Conservation (phyloP, 1,284 basidiomycete genomes). For the Agroathelia rolfsii region DNA sequence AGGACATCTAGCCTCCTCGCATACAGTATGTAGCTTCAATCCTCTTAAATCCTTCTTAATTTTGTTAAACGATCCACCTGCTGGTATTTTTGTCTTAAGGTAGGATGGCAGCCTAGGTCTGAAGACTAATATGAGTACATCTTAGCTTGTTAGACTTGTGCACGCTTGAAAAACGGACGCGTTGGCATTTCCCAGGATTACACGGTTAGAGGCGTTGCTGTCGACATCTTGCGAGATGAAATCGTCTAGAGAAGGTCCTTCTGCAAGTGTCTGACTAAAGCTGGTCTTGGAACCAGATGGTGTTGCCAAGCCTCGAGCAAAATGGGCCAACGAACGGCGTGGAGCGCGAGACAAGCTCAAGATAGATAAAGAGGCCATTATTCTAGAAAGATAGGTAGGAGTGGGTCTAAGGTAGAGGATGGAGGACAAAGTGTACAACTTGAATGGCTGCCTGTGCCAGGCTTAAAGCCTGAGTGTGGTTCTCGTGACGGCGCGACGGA, state of each 20-base stretch:
- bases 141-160: constrained; percentile 1
- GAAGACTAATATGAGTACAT: constrained; percentile 5
- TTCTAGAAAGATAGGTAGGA: constrained; percentile 15
- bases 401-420: constrained; percentile 19
- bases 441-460: no score
- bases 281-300: constrained; percentile 32
- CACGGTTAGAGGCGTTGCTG: constrained; percentile 48
- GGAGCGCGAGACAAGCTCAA: no score
- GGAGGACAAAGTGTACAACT: constrained; percentile 22
- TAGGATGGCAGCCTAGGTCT: constrained; percentile 87
- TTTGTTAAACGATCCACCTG: constrained; percentile 78
- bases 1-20: constrained; percentile 97
- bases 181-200: constrained; percentile 72
- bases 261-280: constrained; percentile 54
- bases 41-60: constrained; percentile 96
- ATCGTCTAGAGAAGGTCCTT: constrained; percentile 77
- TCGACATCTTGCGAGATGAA: constrained; percentile 71
- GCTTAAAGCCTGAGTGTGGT: no score
- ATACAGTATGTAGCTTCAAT: constrained; percentile 89
- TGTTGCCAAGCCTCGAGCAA: constrained; percentile 44
- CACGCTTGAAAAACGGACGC: constrained; percentile 37
- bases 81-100: constrained; percentile 91
- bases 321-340: no score
- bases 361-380: no score
- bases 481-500: not conserved